Percentiles rank a stretch among this genome's conserved stretches.
phyloP scores from a whole-genome alignment of 192 early-diverging fungal genomes.

The Geranomyces michiganensis region DNA sequence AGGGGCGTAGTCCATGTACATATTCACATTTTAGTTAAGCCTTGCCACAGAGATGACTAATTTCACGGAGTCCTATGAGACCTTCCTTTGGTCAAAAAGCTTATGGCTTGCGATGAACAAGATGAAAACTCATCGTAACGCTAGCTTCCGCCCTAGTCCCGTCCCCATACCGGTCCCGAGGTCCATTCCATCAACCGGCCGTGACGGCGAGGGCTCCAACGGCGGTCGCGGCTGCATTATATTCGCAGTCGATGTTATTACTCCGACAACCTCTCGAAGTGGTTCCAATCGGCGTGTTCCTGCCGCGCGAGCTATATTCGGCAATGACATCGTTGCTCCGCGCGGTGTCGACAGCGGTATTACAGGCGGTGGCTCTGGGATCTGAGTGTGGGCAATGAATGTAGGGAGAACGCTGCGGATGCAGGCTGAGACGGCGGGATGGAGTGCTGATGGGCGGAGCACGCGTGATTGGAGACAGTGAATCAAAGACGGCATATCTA shows the following conservation, averaged over 20 bases:
- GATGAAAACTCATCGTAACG: background rate
- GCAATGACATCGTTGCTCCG: background rate
- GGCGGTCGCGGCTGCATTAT: background rate
- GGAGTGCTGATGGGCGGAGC: background rate
- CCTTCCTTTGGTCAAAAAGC: too few relatives aligned
- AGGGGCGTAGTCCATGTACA: too few relatives aligned
- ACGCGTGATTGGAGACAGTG: background rate
- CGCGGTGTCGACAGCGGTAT: background rate
- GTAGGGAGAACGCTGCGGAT: too few relatives aligned
- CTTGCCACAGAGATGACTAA: too few relatives aligned
- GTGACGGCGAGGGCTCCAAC: background rate
- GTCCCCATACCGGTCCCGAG: background rate
- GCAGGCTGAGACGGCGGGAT: too few relatives aligned
- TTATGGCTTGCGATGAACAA: too few relatives aligned
- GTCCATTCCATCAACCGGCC: too few relatives aligned
- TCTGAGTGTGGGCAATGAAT: too few relatives aligned
- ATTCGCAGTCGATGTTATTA: background rate
- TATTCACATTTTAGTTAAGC: too few relatives aligned
- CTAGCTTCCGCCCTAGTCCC: background rate
- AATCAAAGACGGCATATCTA: background rate
- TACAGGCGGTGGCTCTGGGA: background rate
- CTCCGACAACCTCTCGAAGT: background rate
- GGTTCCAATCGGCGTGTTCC: background rate
- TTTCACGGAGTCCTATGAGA: too few relatives aligned
- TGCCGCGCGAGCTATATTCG: background rate